Conservation (phyloP, 352 stramenopile species). For the Phytophthora pisi region DNA sequence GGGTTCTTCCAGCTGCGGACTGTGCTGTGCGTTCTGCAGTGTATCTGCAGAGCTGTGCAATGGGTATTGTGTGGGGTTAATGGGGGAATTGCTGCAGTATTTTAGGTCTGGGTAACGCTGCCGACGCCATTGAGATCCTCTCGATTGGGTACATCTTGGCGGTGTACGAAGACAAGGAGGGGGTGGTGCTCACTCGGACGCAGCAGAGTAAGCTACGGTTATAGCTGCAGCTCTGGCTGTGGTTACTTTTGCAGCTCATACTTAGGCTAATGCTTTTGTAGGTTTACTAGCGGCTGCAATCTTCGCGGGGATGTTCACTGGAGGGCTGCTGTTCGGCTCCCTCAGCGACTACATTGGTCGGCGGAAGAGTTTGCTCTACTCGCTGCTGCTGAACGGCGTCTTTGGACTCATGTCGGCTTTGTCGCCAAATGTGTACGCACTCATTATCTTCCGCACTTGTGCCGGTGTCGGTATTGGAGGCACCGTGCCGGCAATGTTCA, state of each 20-base stretch:
- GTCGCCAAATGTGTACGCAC: conserved; percentile 61
- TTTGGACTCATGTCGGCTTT: conserved; percentile 80
- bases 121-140: conserved; percentile 92
- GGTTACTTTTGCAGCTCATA: neutral
- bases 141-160: conserved; percentile 92
- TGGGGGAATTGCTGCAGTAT: conserved; percentile 44
- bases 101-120: conserved; percentile 83
- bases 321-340: conserved; percentile 77
- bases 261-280: conserved; percentile 18
- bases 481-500: conserved; percentile 87
- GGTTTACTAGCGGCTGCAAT: conserved; percentile 85
- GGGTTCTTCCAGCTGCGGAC: conserved; percentile 74
- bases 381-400: conserved; percentile 80
- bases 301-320: conserved; percentile 91
- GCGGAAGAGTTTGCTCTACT: conserved; percentile 71
- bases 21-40: conserved; percentile 50
- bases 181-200: conserved; percentile 46
- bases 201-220: conserved; percentile 53
- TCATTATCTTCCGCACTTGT: conserved; percentile 66
- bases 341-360: conserved; percentile 83
- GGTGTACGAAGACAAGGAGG: conserved; percentile 81
- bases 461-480: conserved; percentile 78
- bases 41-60: neutral
- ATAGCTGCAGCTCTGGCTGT: neutral
- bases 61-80: neutral